Conservation (phyloP, 805 yeast genomes). For the Wickerhamiella alocasiicola region DNA sequence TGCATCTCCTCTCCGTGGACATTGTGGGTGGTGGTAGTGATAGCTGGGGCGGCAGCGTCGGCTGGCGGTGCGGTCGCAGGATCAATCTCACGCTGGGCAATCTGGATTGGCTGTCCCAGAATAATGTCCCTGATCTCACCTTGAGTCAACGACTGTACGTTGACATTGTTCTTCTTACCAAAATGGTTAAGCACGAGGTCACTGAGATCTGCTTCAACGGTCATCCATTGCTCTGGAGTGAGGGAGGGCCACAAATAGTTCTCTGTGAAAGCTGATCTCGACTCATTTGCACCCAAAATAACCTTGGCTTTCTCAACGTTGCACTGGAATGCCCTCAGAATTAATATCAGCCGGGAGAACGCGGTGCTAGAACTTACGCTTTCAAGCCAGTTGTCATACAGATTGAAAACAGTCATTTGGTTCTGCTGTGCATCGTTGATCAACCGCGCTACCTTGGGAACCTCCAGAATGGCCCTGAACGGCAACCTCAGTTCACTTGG, state of each 20-base stretch:
- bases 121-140: conserved; percentile 88
- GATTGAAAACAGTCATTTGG: conserved; percentile 78
- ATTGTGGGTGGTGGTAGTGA: conserved; percentile 71
- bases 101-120: conserved; percentile 77
- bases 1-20: conserved; percentile 95
- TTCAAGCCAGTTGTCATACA: conserved; percentile 90
- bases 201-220: conserved; percentile 74
- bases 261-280: conserved; percentile 51
- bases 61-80: conserved; percentile 44
- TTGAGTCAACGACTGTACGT: conserved; percentile 77
- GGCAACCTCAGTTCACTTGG: conserved; percentile 85
- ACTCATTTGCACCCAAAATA: conserved; percentile 57
- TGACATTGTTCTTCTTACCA: conserved; percentile 73
- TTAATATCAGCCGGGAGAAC: conserved; percentile 70
- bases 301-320: conserved; percentile 64
- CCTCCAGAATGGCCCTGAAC: conserved; percentile 70
- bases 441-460: conserved; percentile 65
- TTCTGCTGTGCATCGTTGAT: conserved; percentile 84
- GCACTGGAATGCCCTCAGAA: conserved; percentile 72
- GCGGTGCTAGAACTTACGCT: conserved; percentile 83
- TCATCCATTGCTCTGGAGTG: conserved; percentile 80
- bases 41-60: conserved; percentile 50
- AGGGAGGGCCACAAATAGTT: conserved; percentile 93
- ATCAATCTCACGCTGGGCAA: conserved; percentile 70
- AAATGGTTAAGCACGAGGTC: conserved; percentile 80